A percentile compares a stretch with the other conserved stretches of the same genome.
phyloP scores from a whole-genome alignment of 345 rosid genomes.

The Psidium guajava region DNA sequence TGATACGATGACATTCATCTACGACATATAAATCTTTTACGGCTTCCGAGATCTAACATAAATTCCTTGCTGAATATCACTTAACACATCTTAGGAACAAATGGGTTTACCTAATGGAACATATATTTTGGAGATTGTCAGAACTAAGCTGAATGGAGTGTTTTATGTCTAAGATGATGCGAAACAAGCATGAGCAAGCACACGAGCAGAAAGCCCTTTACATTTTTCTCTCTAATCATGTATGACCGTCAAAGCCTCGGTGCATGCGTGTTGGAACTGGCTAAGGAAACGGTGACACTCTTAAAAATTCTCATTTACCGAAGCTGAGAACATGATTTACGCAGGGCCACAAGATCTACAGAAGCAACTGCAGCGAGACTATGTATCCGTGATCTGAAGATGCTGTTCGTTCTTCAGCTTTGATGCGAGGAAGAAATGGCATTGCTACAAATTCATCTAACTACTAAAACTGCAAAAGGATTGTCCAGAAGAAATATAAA shows the following conservation, averaged over 20 bases:
- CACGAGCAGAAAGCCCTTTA: neutral
- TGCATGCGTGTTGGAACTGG: fast-evolving
- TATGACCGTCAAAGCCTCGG: fast-evolving
- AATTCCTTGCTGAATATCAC: neutral
- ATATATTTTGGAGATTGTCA: neutral
- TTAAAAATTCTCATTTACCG: neutral
- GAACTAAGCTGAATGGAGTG: neutral
- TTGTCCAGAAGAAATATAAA: neutral
- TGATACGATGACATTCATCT: neutral
- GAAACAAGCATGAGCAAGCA: neutral
- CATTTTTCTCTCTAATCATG: neutral
- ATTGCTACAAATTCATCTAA: neutral
- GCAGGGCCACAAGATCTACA: neutral
- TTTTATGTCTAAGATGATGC: neutral
- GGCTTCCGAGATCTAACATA: no score
- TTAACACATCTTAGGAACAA: neutral
- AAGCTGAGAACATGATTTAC: neutral
- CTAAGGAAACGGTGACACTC: neutral
- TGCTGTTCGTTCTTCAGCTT: no score
- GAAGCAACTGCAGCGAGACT: neutral
- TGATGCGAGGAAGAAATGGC: neutral
- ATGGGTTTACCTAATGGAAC: neutral
- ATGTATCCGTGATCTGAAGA: no score
- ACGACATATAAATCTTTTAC: fast-evolving
- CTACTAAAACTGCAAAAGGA: no score